A percentile compares a stretch with the other conserved stretches of the same genome.
Conservation (phyloP, 2,329 filamentous ascomycete genomes). For the Balansia obtecta region DNA sequence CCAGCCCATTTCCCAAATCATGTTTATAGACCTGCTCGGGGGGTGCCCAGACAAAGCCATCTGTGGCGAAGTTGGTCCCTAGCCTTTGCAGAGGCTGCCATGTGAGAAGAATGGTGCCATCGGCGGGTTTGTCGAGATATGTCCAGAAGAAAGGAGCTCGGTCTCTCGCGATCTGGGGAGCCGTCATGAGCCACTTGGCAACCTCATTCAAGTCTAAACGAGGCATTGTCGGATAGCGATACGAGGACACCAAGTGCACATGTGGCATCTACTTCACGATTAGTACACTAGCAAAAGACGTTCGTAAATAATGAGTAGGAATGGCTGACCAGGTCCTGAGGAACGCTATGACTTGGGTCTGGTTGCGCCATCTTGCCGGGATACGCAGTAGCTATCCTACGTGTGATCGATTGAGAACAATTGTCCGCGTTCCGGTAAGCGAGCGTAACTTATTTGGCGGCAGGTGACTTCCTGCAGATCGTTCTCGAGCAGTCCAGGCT, state of each 20-base stretch:
- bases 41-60: constrained; percentile 86
- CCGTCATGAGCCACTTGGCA: constrained; percentile 70
- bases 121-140: constrained; percentile 69
- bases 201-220: constrained; percentile 64
- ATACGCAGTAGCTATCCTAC: constrained; percentile 2
- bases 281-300: constrained; percentile 11
- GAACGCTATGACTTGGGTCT: constrained; percentile 30
- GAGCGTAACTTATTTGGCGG: background rate
- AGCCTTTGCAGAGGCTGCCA: constrained; percentile 74
- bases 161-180: constrained; percentile 75
- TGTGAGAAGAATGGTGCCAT: constrained; percentile 71
- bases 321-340: constrained; percentile 27
- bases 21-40: constrained; percentile 66
- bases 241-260: constrained; percentile 78
- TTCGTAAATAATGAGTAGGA: background rate
- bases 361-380: constrained; percentile 24
- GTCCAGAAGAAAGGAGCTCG: constrained; percentile 85
- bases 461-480: background rate
- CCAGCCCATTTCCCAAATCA: constrained; percentile 51
- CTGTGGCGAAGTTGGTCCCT: constrained; percentile 67
- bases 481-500: background rate
- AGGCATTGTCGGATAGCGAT: constrained; percentile 63
- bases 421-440: background rate
- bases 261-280: constrained; percentile 55
- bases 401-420: background rate